Conservation (phyloP, 371 early-diverging fungal species). For the Parasitella parasitica region DNA sequence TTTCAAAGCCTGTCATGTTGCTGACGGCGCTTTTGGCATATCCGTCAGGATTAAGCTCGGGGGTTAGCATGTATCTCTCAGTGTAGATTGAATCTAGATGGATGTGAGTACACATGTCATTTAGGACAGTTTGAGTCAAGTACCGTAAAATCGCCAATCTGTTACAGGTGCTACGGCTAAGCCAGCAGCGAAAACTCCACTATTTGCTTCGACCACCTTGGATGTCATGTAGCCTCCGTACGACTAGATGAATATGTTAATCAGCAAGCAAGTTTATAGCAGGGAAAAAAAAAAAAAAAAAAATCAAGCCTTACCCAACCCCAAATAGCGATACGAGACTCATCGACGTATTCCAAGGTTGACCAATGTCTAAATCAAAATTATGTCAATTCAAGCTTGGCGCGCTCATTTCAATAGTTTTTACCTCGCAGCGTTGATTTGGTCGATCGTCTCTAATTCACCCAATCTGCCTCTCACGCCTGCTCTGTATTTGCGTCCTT, state of each 20-base stretch:
- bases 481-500: conserved; percentile 79
- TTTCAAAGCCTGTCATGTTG: conserved; percentile 78
- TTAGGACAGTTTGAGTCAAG: no score
- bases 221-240: conserved; percentile 91
- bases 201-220: conserved; percentile 82
- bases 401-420: background rate
- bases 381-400: background rate
- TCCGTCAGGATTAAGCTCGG: conserved; percentile 71
- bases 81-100: conserved; percentile 84
- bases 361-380: conserved; percentile 53
- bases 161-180: conserved; percentile 97
- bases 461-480: conserved; percentile 79
- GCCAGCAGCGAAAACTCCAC: conserved; percentile 76
- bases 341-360: conserved; percentile 73
- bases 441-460: conserved; percentile 79
- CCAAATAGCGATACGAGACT: conserved; percentile 88
- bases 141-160: conserved; percentile 80
- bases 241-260: conserved; percentile 49
- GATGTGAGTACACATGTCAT: no score
- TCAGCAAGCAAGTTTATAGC: no score
- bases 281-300: no score
- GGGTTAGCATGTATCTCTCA: conserved; percentile 93
- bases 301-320: conserved; percentile 72
- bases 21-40: conserved; percentile 75
- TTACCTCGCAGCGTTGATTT: conserved; percentile 77